A percentile compares a stretch with the other conserved stretches of the same genome.
These are phyloP conservation scores for Ustilago loliicola DNA, from an alignment of 1,284 basidiomycete genomes.

Conservation along the genomic window DNA sequence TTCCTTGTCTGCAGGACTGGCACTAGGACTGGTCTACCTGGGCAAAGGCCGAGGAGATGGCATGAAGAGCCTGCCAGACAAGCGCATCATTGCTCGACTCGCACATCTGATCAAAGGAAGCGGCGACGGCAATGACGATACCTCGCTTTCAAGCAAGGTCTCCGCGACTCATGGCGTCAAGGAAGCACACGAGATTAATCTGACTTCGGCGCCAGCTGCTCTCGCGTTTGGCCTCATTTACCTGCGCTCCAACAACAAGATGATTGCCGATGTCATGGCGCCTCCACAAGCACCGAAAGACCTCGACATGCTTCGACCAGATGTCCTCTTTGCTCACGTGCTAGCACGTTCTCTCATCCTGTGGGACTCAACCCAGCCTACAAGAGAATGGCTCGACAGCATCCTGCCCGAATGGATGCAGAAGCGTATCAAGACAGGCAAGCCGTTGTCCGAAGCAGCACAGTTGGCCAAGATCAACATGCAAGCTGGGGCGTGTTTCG, in stretches of 20 bases:
- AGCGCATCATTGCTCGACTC: slow-evolving; percentile 53
- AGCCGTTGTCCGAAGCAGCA: slow-evolving; percentile 37
- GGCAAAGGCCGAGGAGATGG: slow-evolving; percentile 74
- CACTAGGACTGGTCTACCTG: slow-evolving; percentile 96
- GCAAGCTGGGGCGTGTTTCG: slow-evolving; percentile 86
- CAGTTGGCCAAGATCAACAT: slow-evolving; percentile 64
- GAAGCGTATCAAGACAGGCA: slow-evolving; percentile 73
- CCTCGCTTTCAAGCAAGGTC: slow-evolving; percentile 6
- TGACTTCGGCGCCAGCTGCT: slow-evolving; percentile 81
- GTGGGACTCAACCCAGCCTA: slow-evolving; percentile 84
- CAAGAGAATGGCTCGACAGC: slow-evolving; percentile 81
- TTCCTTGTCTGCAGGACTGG: slow-evolving; percentile 86
- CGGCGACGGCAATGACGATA: not conserved
- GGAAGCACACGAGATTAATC: slow-evolving; percentile 31
- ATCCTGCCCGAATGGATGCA: slow-evolving; percentile 81
- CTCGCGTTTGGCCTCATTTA: slow-evolving; percentile 93
- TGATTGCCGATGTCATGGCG: slow-evolving; percentile 85
- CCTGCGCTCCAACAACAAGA: slow-evolving; percentile 83
- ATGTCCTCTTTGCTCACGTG: slow-evolving; percentile 84
- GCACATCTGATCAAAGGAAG: slow-evolving; percentile 48
- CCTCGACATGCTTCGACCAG: slow-evolving; percentile 87
- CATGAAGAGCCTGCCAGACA: slow-evolving; percentile 59
- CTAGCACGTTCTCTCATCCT: slow-evolving; percentile 85
- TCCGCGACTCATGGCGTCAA: slow-evolving; percentile 1
- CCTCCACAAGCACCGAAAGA: slow-evolving; percentile 84